Evolutionary conservation across 306 rosid species (phyloP), one percentile per base, ranked within the genome.

Genomic region (Rosa persica): DNA sequence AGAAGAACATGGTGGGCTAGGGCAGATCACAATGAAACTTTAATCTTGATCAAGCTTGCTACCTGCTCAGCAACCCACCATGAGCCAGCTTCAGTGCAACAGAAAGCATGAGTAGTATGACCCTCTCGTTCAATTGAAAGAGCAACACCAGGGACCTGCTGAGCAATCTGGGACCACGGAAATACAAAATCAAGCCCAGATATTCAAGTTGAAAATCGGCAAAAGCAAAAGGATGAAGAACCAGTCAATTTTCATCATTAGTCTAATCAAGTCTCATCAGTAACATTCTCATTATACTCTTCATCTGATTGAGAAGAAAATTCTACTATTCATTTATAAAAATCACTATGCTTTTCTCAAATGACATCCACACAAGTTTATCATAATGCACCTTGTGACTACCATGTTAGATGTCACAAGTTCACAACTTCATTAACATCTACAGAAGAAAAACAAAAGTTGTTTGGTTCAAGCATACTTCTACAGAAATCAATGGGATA

Each of bases 61-160:
- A 93, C 93, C 78, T 91, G 82, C 82, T 85, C 84, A 57, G 98
- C 99, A 84, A 91, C 97, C 92, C 97, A 91, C 15, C 86, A 54
- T 17, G 99, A 91, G 40, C 94, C 99, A 55, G 85, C 94, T 80
- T 92, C 93, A 7, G 91, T 87, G 86, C 97, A 93, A 78, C 87
- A 79, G 85, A 95, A 95, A 70, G 85, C 83, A 74, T 91, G 99
- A 38, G 89, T 83, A 38, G 89, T 80, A 83, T 85, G 93, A 57
- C 89, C 91, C 85, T 91, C 97, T 70, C 92, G 81, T 82, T 87
- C 98, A 64, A 89, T 82, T 68, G 90, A 71, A 70, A 83, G 36
- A 60, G 75, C 67, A 61, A 87, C 78, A 61, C 83, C 90, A 27
- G 99, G 98, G 85, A 87, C 92, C 85, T 89, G 93, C 82, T 81